Base-by-base conservation (phyloP, 352 stramenopile species). In the Phytopythium vexans region DNA sequence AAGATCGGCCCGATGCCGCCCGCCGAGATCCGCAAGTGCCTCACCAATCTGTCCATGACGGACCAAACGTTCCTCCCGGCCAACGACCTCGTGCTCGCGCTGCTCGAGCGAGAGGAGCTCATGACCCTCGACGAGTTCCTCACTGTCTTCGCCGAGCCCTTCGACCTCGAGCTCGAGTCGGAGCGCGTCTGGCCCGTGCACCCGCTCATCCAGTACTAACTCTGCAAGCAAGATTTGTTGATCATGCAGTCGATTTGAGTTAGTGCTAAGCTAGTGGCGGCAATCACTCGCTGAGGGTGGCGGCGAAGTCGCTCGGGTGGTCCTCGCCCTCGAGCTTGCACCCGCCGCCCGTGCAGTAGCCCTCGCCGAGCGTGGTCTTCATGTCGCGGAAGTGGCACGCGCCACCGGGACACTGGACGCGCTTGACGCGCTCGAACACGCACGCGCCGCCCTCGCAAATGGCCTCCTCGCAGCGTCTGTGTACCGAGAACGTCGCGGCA, bases 161-260 rank as follows among this genome's bases (percentile, higher is more conserved):
- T 87, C 36, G 51, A 46, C 11, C 53, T 86, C 8, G 66, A 86
- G 47, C 67, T 90, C 46, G 77, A 90, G 54, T 84, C 74, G 15
- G 77, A 90, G 60, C 74, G 80, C n/a, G 74, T 88, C 37, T 90
- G 80, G 80, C 80, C 80, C 8, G 68, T 88, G 35, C 74, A 84
- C 58, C 77, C 77, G 35, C 68, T 90, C n/a, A 74, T 90, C 34
- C 53, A 75, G 38, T 88, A 88, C 56, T 90, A 67, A 68, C 14
- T 9, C 16, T 4, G 0, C 6, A 16, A 10, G 41, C n/a, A 31
- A 31, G 9, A 47, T 12, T 12, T 3, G 9, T 32, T 35, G 41
- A 15, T 48, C 16, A 38, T 38, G 21, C 14, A 34, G 27, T 49
- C 38, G 10, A n/a, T 42, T 5, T n/a, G 16, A 6, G 5, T 7